phyloP scores from a whole-genome alignment of 176 grass and related monocot species.

The Alloteropsis semialata region DNA sequence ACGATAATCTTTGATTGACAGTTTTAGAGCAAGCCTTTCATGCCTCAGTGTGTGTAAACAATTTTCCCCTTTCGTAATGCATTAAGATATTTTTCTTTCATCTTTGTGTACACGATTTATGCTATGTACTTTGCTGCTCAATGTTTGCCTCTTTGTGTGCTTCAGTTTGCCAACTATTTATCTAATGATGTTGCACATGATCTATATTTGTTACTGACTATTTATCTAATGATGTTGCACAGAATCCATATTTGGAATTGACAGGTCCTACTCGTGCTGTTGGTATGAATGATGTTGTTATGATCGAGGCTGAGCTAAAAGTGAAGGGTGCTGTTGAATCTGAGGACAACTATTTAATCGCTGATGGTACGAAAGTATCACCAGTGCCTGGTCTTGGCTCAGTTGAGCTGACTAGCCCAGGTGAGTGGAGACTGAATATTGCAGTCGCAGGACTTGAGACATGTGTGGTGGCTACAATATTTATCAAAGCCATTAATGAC shows the following conservation, averaged over 20 bases:
- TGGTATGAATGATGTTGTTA: not conserved
- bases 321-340: not conserved
- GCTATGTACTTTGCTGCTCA: not conserved
- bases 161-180: not conserved
- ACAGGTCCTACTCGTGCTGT: not conserved
- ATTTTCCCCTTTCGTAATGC: not conserved
- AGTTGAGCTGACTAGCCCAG: not conserved
- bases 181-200: not conserved
- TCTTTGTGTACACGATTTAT: not conserved
- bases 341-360: not conserved
- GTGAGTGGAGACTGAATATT: not conserved
- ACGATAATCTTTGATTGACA: not conserved
- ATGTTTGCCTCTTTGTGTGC: no score
- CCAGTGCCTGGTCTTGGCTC: no score
- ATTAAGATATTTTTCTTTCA: not conserved
- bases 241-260: not conserved
- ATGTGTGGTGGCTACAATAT: not conserved
- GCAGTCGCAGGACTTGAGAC: not conserved
- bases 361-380: not conserved
- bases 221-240: not conserved
- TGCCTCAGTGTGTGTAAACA: not conserved
- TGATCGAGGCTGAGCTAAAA: not conserved
- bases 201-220: not conserved
- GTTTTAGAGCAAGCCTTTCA: not conserved
- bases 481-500: no score